A percentile compares a stretch with the other conserved stretches of the same genome.
These are phyloP conservation scores for Trichoderma sp. DNA, from an alignment of 2,329 filamentous ascomycete genomes.

Conservation along the genomic window DNA sequence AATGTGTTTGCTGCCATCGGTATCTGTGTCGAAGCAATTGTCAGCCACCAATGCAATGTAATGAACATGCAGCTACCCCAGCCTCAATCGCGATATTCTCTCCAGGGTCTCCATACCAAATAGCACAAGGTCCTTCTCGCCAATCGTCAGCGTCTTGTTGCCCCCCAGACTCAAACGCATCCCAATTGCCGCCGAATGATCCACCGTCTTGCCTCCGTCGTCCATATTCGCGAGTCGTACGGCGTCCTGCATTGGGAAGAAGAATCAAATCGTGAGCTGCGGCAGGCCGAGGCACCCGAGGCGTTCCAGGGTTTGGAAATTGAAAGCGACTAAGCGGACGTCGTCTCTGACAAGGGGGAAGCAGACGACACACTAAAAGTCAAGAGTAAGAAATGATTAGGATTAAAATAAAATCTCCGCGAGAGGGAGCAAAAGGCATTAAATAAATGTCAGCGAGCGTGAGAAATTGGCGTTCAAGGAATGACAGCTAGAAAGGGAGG, in stretches of 20 bases:
- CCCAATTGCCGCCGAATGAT: slow-evolving; percentile 28
- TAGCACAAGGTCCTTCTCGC: slow-evolving; percentile 37
- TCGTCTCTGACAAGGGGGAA: background rate
- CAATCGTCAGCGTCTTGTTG: slow-evolving; percentile 38
- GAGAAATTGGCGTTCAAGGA: slow-evolving; percentile 18
- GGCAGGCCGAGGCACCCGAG: slow-evolving; percentile 23
- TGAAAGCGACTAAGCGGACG: background rate
- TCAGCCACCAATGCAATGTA: background rate
- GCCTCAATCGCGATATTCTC: background rate
- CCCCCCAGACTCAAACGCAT: slow-evolving; percentile 37
- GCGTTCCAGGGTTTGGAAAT: background rate
- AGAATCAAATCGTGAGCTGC: background rate
- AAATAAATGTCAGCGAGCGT: slow-evolving; percentile 1
- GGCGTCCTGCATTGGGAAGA: slow-evolving; percentile 5
- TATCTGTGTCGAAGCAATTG: background rate
- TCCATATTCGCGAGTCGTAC: slow-evolving; percentile 10
- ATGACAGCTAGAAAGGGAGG: slow-evolving; percentile 3
- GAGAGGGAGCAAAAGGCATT: background rate
- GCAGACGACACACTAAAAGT: background rate
- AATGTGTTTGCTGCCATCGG: slow-evolving; percentile 19
- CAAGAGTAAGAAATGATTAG: background rate
- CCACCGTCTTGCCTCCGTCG: slow-evolving; percentile 29
- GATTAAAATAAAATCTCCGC: background rate
- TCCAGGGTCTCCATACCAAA: slow-evolving; percentile 37
- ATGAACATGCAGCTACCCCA: background rate